These are phyloP conservation scores for Stellera chamaejasme DNA, from an alignment of 345 rosid species.

Conservation along the genomic window DNA sequence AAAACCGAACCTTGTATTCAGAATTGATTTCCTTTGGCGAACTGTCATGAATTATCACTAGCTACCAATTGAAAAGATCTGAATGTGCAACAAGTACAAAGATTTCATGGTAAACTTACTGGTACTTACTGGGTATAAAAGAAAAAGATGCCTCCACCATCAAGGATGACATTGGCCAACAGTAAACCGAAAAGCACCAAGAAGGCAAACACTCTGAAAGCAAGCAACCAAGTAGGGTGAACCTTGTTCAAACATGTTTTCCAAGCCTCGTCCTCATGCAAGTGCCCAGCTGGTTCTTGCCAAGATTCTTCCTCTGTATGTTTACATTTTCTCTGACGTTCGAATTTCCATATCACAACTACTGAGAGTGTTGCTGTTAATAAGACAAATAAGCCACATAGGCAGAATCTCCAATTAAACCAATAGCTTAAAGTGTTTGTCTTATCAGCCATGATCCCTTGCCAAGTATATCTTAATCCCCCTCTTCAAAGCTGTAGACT, in stretches of 20 bases:
- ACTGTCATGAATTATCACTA: too few relatives aligned
- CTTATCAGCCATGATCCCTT: constrained; percentile 56
- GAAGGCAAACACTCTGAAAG: constrained; percentile 52
- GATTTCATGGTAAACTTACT: not conserved
- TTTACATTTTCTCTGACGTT: constrained; percentile 34
- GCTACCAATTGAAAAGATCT: too few relatives aligned
- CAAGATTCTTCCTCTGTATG: constrained; percentile 26
- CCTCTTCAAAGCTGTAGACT: constrained; percentile 52
- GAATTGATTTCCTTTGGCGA: too few relatives aligned
- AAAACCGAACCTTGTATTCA: too few relatives aligned
- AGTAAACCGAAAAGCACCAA: constrained; percentile 47
- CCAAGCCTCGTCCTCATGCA: constrained; percentile 74
- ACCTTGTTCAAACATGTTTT: constrained; percentile 48
- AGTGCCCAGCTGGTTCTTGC: constrained; percentile 22
- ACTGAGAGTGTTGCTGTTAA: constrained; percentile 35
- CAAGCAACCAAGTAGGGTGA: constrained; percentile 71
- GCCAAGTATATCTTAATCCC: constrained; percentile 36
- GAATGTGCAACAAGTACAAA: too few relatives aligned
- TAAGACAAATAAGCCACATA: constrained; percentile 49
- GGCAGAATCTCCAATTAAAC: constrained; percentile 82
- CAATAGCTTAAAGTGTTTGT: constrained; percentile 69
- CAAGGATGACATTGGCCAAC: constrained; percentile 36
- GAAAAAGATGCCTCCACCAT: constrained; percentile 68
- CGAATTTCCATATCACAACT: constrained; percentile 65
- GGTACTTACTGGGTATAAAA: constrained; percentile 91